Conservation (phyloP, 768 basidiomycete species). For the Boletus rubroflammeus region DNA sequence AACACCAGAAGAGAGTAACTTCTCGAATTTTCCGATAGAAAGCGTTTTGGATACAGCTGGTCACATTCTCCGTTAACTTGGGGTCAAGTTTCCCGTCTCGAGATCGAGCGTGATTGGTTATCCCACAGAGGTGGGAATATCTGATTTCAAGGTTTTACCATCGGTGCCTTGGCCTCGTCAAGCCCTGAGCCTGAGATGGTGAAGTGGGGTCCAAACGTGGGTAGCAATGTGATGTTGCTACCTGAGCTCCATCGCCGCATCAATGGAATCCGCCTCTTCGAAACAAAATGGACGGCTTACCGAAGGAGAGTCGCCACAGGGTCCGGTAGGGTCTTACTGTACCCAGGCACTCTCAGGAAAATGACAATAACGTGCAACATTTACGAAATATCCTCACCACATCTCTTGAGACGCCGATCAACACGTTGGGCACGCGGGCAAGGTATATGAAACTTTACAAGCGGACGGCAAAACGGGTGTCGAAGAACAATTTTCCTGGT, state of each 20-base stretch:
- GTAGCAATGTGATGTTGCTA: neutral
- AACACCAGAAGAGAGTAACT: conserved; percentile 1
- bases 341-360: conserved; percentile 16
- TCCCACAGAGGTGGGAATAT: conserved; percentile 26
- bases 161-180: conserved; percentile 1
- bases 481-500: neutral
- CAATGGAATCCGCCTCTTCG: neutral
- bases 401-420: conserved; percentile 14
- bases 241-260: neutral
- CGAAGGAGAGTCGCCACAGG: conserved; percentile 19
- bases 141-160: neutral
- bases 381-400: conserved; percentile 16
- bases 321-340: conserved; percentile 10
- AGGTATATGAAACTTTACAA: neutral
- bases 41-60: neutral
- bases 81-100: conserved; percentile 5
- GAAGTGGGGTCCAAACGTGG: neutral
- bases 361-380: conserved; percentile 6
- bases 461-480: neutral
- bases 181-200: neutral
- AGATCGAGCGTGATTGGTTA: neutral
- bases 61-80: conserved; percentile 13
- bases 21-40: neutral
- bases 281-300: conserved; percentile 4
- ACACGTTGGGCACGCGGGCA: neutral